Evolutionary conservation across 805 yeast genomes (phyloP), one percentile per base, ranked within the genome.

Genomic region (Myxozyma udenii): DNA sequence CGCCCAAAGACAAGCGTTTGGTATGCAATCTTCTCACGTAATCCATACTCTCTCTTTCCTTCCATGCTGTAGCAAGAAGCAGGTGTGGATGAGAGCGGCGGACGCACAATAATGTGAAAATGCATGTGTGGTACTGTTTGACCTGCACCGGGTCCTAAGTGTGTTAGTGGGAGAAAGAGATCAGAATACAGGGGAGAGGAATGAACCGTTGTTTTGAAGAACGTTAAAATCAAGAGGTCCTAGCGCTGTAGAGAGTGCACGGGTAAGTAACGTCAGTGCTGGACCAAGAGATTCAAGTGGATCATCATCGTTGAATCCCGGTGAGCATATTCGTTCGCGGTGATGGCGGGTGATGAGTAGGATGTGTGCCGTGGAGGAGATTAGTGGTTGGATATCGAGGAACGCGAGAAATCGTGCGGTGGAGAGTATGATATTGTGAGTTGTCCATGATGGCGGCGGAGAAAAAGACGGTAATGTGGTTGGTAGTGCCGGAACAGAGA

Each of bases 101-200:
- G 56, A 42, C 98, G 74, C 11, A 96, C 95, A 16, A 91, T 85
- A 19, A 91, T 66, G 65, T 91, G 98, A 16, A 93, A 84, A 64
- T 91, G 98, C n/a, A 91, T 75, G 68, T 91, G 98, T 9, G 95
- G 95, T 1, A 91, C 83, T 6, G 88, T 79, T 66, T 91, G 98
- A 1, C 98, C 98, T 1, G 96, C 90, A 28, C 84, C 90, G 0
- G 84, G 50, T 14, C 58, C 58, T 53, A 16, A 9, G 12, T 16
- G 18, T 1, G 36, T 11, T 7, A 12, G 16, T 7, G 3, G 23
- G 7, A 33, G 26, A 22, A 28, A 12, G 12, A 22, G 12, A 25
- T 4, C 33, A 19, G 5, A 22, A 7, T 12, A 21, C 9, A 2
- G 22, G 26, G 2, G 11, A 5, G 3, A 14, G 32, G 32, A 9